Conservation (phyloP, 1,139 yeast species). For the Pichia sp. region DNA sequence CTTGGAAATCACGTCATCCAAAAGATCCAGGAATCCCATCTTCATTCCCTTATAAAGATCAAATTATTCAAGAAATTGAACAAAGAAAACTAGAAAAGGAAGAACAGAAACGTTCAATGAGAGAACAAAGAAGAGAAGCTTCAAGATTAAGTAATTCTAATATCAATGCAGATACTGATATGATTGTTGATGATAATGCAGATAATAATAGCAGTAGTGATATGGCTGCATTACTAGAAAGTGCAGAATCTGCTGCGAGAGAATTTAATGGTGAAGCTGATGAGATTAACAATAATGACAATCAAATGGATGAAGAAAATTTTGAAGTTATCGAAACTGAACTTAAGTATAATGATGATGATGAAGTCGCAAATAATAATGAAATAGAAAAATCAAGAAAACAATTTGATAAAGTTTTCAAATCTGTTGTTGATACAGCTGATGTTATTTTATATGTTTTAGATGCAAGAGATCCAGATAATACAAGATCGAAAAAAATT, state of each 20-base stretch:
- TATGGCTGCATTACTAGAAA: conserved; percentile 80
- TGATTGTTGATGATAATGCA: conserved; percentile 31
- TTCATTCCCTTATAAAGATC: conserved; percentile 87
- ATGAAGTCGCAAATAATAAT: conserved; percentile 34
- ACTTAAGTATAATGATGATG: conserved; percentile 21
- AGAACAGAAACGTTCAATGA: conserved; percentile 47
- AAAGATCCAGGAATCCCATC: conserved; percentile 95
- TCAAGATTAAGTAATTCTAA: conserved; percentile 35
- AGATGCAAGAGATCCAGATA: conserved; percentile 97
- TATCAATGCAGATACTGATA: conserved; percentile 7
- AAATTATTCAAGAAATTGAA: conserved; percentile 75
- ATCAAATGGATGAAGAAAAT: conserved; percentile 27
- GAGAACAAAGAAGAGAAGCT: conserved; percentile 30
- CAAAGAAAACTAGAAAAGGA: conserved; percentile 54
- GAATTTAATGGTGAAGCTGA: conserved; percentile 54
- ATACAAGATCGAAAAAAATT: conserved; percentile 85
- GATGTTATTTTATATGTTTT: conserved; percentile 88
- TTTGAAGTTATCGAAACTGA: conserved; percentile 47
- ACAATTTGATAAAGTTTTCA: conserved; percentile 85
- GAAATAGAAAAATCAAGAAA: conserved; percentile 78
- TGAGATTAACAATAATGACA: conserved; percentile 27
- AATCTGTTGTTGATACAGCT: conserved; percentile 74
- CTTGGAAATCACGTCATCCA: conserved; percentile 81
- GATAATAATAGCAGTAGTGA: conserved; percentile 40
- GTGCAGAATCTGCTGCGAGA: conserved; percentile 82